Conservation (phyloP, 768 basidiomycete genomes). For the Megacollybia marginata region DNA sequence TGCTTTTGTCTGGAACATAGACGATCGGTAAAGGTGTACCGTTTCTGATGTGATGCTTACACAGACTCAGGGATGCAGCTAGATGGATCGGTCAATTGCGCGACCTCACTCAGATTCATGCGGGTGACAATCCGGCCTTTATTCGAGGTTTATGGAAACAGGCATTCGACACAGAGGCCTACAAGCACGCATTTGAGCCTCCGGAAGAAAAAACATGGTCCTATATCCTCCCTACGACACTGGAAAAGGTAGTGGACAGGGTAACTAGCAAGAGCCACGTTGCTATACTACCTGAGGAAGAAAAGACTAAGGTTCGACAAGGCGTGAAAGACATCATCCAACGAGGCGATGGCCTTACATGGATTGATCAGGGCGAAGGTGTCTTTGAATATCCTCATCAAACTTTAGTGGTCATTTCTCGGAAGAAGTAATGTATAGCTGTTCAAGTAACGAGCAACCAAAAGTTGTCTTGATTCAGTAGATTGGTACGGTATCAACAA, state of each 20-base stretch:
- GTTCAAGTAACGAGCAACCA: too few relatives aligned
- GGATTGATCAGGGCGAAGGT: conserved; percentile 70
- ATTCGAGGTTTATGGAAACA: conserved; percentile 69
- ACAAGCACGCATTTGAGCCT: conserved; percentile 49
- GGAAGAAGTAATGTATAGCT: conserved; percentile 27
- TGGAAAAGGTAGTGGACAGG: conserved; percentile 56
- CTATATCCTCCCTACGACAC: conserved; percentile 44
- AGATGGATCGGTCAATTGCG: conserved; percentile 71
- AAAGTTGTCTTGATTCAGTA: too few relatives aligned
- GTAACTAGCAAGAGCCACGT: conserved; percentile 84
- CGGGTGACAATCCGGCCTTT: conserved; percentile 76
- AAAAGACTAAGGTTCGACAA: conserved; percentile 43
- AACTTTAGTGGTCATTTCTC: conserved; percentile 50
- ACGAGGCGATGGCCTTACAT: conserved; percentile 56
- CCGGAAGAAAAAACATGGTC: conserved; percentile 50
- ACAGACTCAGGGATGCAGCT: conserved; percentile 40
- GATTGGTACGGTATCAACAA: too few relatives aligned
- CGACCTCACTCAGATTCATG: conserved; percentile 59
- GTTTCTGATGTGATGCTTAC: not conserved
- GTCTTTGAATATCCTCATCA: conserved; percentile 78
- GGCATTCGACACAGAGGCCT: conserved; percentile 57
- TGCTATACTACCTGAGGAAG: conserved; percentile 47
- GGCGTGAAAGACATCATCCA: conserved; percentile 50
- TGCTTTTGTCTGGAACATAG: conserved; percentile 85
- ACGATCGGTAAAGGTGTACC: conserved; percentile 48